These are phyloP conservation scores for Cyclotella choctawhatcheeana DNA, from an alignment of 108 stramenopile genomes.

Conservation along the genomic window DNA sequence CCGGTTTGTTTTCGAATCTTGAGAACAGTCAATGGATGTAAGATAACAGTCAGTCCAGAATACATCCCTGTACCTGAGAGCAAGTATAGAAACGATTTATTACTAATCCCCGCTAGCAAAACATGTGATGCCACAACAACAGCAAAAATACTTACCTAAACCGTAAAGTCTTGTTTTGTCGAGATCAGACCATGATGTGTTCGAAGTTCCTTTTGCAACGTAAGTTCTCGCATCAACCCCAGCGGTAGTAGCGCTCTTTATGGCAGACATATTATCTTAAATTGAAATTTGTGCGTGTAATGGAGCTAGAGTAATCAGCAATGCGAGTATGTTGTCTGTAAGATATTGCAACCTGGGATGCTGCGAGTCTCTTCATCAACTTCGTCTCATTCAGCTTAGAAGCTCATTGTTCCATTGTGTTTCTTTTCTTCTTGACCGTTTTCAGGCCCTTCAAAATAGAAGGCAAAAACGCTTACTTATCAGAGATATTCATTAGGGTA, in stretches of 20 bases:
- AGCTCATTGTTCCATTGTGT: too few relatives aligned
- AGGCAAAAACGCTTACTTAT: too few relatives aligned
- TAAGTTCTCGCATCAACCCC: neutral
- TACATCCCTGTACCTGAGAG: constrained; percentile 3
- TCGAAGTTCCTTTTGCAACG: neutral
- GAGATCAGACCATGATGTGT: constrained; percentile 45
- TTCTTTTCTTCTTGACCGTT: too few relatives aligned
- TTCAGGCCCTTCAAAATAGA: too few relatives aligned
- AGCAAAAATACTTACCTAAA: constrained; percentile 17
- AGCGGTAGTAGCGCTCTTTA: neutral
- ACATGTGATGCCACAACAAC: neutral
- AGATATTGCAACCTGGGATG: too few relatives aligned
- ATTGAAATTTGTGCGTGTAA: neutral
- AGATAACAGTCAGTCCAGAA: constrained; percentile 6
- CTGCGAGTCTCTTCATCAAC: too few relatives aligned
- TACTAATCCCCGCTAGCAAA: too few relatives aligned
- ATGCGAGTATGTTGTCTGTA: too few relatives aligned
- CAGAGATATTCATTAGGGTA: too few relatives aligned
- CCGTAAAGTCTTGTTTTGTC: constrained; percentile 50
- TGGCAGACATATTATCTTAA: neutral
- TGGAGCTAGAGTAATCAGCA: neutral
- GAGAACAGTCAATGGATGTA: constrained; percentile 46
- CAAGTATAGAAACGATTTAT: neutral
- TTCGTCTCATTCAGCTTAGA: too few relatives aligned
- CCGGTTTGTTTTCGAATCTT: constrained; percentile 56